Evolutionary conservation across 352 stramenopile species (phyloP).

Genomic region (Phytophthora syringae): DNA sequence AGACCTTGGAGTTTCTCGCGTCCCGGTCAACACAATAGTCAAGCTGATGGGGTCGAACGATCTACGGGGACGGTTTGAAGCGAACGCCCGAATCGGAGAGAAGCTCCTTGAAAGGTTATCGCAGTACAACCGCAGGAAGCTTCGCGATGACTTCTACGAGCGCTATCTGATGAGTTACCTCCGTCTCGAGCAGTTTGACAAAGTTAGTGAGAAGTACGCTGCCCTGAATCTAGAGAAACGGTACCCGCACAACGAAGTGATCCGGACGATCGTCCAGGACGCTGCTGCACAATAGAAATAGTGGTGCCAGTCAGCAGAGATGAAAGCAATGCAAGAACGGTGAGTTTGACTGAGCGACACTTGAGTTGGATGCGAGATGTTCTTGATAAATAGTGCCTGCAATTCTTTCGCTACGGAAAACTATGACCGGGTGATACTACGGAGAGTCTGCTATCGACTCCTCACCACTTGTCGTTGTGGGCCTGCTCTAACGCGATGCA

Average conservation of each 20-base stretch:
- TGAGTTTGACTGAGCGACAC: too few relatives aligned
- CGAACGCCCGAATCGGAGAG: constrained; percentile 38
- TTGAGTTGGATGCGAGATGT: too few relatives aligned
- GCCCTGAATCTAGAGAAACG: constrained; percentile 32
- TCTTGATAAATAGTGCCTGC: too few relatives aligned
- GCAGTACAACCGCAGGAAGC: constrained; percentile 23
- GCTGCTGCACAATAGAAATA: constrained; percentile 32
- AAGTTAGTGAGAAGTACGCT: constrained; percentile 31
- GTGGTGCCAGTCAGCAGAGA: not conserved
- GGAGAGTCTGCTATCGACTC: not conserved
- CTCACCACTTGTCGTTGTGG: constrained; percentile 33
- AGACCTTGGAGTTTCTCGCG: constrained; percentile 24
- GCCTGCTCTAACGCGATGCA: constrained; percentile 50
- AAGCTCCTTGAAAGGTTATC: constrained; percentile 36
- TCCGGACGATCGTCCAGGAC: constrained; percentile 42
- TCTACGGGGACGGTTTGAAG: constrained; percentile 37
- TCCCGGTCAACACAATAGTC: constrained; percentile 37
- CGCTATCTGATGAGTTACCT: constrained; percentile 48
- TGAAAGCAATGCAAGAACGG: too few relatives aligned
- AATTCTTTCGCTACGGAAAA: constrained; percentile 8
- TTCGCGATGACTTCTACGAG: constrained; percentile 45
- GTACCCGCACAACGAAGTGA: constrained; percentile 42
- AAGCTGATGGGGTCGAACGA: constrained; percentile 47
- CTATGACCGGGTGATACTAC: constrained; percentile 5
- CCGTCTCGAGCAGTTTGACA: constrained; percentile 40